Conservation (phyloP, 768 basidiomycete species). For the Leccinum disarticulatum region DNA sequence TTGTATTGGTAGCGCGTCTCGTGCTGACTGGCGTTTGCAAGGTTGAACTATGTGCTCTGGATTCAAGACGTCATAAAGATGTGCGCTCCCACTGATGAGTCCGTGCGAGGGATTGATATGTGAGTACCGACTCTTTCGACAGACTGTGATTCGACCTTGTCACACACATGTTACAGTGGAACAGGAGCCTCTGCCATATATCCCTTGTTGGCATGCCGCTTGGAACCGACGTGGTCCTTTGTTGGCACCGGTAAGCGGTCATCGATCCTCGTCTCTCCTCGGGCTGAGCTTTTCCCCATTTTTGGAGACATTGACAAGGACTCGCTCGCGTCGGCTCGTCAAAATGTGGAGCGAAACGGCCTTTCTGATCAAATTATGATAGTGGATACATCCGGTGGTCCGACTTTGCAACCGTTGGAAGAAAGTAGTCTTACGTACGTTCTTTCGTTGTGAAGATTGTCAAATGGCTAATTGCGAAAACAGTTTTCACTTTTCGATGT, state of each 20-base stretch:
- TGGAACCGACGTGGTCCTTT: constrained; percentile 56
- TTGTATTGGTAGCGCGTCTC: neutral
- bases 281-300: neutral
- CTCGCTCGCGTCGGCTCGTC: constrained; percentile 56
- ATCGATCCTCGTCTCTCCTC: neutral
- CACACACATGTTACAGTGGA: constrained; percentile 49
- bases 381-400: constrained; percentile 36
- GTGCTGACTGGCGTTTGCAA: constrained; percentile 26
- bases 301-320: constrained; percentile 64
- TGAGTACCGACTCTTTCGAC: constrained; percentile 33
- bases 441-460: neutral
- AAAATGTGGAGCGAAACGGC: constrained; percentile 58
- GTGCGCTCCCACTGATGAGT: constrained; percentile 9
- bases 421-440: constrained; percentile 9
- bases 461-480: neutral
- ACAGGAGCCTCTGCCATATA: constrained; percentile 90
- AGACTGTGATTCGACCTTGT: neutral
- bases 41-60: constrained; percentile 88
- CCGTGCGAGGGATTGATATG: constrained; percentile 71
- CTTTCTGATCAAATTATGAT: constrained; percentile 54
- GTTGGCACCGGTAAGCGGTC: constrained; percentile 60
- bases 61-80: constrained; percentile 64
- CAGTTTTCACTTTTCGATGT: constrained; percentile 83
- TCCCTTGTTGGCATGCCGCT: constrained; percentile 66
- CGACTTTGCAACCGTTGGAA: constrained; percentile 42